Evolutionary conservation across 306 rosid genomes (phyloP), one percentile per base, ranked within the genome.

Genomic region (Senna tora): DNA sequence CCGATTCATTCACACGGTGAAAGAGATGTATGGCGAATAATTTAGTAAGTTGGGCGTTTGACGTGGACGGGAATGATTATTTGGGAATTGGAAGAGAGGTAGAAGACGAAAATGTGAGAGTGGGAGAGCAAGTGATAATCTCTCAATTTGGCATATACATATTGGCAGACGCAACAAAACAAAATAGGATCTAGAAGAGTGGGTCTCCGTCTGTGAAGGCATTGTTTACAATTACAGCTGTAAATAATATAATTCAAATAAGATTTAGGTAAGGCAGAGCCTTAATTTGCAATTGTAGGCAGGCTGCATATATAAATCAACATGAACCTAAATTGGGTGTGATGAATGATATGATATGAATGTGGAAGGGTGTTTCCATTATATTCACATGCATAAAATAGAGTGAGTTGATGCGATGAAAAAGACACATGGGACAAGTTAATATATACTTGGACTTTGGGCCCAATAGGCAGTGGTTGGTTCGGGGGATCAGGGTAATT

Each of bases 221-320:
- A 71, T 61, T 77, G 77, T 68, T 73, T 69, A 69, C 80, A 80
- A 3, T 36, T 36, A 4, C 45, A 58, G 82, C 79, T 73, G 79
- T 73, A 62, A 4, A 36, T 17, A 1, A 20, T 60, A 1, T 4
- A 60, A 17, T 60, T 34, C 25, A 10, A n/a, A 16, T 36, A 20
- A 33, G 14, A n/a, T 60, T 7, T 16, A 42, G 49, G n/a, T 50
- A 25, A 58, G 25, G 9, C 45, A n/a, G 28, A 49, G 15, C n/a
- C 3, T 25, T 25, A 25, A 25, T 25, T 25, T 66, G 67, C 59
- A 19, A 25, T 28, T 42, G n/a, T 16, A 19, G 20, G 36, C 22
- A 19, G 20, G 36, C 2, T 7, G 49, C 14, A 38, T n/a, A n/a
- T n/a, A n/a, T 8, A 71, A 52, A 49, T 38, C 22, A 74, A n/a